Evolutionary conservation across 2,329 filamentous ascomycete species (phyloP), one percentile per base, ranked within the genome.

Genomic region (Colletotrichum sp.): DNA sequence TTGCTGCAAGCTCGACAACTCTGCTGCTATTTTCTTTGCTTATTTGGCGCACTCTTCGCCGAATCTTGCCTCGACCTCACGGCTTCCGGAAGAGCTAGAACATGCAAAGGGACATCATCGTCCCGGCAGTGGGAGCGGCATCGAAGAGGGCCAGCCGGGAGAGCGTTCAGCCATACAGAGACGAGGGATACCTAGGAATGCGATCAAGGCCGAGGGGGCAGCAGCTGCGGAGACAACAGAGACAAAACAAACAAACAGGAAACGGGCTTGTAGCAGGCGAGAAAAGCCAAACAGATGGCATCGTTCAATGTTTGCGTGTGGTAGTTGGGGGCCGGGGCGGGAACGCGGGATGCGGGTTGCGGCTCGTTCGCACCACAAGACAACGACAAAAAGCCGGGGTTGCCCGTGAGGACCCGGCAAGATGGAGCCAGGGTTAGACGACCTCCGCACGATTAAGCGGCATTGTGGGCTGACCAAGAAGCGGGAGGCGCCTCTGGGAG

Each of bases 381-480:
- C n/a, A 61, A 66, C 10, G 24, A 36, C 28, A 34, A 59, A 59
- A 57, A 36, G 28, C 28, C 65, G 65, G 65, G 48, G 65, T 57
- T 34, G 52, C 65, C 66, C 66, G 67, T 52, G 57, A 52, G 59
- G 67, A 48, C 48, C 67, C 67, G 57, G 67, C 36, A 67, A 63
- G 57, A 73, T 75, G 73, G 70, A 75, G 70, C 70, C 73, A 75
- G 73, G 24, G 36, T 76, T 74, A 57, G 70, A 65, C 74, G 70
- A 69, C 43, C 21, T 65, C 57, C 70, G 74, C 65, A 74, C 34
- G 74, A 74, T 69, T 43, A 21, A 60, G 74, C 70, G 59, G 74
- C 74, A 69, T 74, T 74, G 34, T 76, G 74, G 70, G 74, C 70
- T 76, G 74, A 76, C 65, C 60, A 61, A 69, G 70, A 67, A 66